Evolutionary conservation across 2,329 filamentous ascomycete species (phyloP), one percentile per base, ranked within the genome.

Genomic region (Talaromyces sp.): DNA sequence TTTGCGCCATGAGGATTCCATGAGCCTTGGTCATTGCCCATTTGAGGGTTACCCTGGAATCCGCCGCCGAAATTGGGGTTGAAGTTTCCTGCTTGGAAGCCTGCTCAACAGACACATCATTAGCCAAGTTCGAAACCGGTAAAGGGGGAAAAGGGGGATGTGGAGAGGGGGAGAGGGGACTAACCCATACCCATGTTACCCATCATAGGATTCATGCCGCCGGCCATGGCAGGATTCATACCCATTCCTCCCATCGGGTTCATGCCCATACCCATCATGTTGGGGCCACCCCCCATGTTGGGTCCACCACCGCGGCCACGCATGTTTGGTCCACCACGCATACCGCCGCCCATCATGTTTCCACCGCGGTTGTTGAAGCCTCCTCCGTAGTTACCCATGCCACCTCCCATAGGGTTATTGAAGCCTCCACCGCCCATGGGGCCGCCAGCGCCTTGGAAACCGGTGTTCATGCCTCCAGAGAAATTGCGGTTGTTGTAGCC

Each of bases 1-100:
- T 95, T 95, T 3, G 89, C 88, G 34, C 91, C 91, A 70, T 94
- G 91, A 5, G 91, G 91, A 72, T 94, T 94, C 83, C 91, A 91
- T 78, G 87, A 88, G 64, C 89, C 88, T 34, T 66, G 64, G 65
- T 88, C 83, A 51, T 80, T 80, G 47, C 75, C 60, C 59, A 66
- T 66, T 65, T 79, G 78, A 60, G 80, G 80, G 64, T 82, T 82
- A 58, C 83, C 81, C 76, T 92, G 94, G 80, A 92, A 93, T 65
- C 84, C 86, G 43, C 64, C 64, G 27, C 64, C 64, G 10, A 67
- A 67, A 29, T 61, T 64, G 25, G 89, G 86, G 73, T 90, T 91
- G 79, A 93, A 94, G 72, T 88, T 86, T 80, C 89, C 88, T 67
- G 84, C 86, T 79, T 88, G 87, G 77, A 92, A 92, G 56, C 78